Conservation (phyloP, 2,329 filamentous ascomycete genomes). For the Orbilia brochopaga region DNA sequence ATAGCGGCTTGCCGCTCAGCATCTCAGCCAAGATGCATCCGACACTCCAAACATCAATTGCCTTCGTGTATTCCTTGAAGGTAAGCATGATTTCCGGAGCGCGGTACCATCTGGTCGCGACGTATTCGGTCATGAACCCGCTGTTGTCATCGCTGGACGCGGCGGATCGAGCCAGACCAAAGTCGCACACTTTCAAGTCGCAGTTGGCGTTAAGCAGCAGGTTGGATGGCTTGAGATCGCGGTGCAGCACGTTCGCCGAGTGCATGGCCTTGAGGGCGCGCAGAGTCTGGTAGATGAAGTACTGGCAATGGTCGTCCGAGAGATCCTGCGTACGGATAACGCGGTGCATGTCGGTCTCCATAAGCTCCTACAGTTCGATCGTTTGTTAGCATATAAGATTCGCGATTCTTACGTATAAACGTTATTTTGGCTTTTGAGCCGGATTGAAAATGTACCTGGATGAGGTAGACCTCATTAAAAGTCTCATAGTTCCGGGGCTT, state of each 20-base stretch:
- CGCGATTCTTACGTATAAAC: slow-evolving; percentile 17
- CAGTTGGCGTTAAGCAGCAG: slow-evolving; percentile 97
- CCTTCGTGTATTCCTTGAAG: slow-evolving; percentile 99
- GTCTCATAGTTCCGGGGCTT: slow-evolving; percentile 94
- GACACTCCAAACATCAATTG: slow-evolving; percentile 98
- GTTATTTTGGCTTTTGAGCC: slow-evolving; percentile 1
- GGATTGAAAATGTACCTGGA: slow-evolving; percentile 71
- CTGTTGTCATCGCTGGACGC: slow-evolving; percentile 98
- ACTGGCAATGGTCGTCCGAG: slow-evolving; percentile 98
- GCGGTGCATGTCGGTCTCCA: slow-evolving; percentile 99
- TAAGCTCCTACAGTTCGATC: slow-evolving; percentile 72
- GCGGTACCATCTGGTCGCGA: slow-evolving; percentile 98
- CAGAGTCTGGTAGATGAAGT: slow-evolving; percentile 99
- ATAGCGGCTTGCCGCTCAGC: slow-evolving; percentile 96
- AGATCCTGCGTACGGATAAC: slow-evolving; percentile 98
- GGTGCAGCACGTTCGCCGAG: slow-evolving; percentile 95
- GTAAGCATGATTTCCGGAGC: slow-evolving; percentile 99
- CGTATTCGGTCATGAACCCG: slow-evolving; percentile 99
- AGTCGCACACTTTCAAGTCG: slow-evolving; percentile 98
- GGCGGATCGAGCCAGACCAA: slow-evolving; percentile 91
- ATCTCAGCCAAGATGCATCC: slow-evolving; percentile 98
- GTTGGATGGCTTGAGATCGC: slow-evolving; percentile 97
- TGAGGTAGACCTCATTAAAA: slow-evolving; percentile 97
- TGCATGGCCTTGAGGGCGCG: slow-evolving; percentile 99
- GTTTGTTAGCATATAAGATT: neutral